A percentile compares a stretch with the other conserved stretches of the same genome.
Conservation (phyloP, 1,139 yeast genomes). For the Scheffersomyces parashehatae region DNA sequence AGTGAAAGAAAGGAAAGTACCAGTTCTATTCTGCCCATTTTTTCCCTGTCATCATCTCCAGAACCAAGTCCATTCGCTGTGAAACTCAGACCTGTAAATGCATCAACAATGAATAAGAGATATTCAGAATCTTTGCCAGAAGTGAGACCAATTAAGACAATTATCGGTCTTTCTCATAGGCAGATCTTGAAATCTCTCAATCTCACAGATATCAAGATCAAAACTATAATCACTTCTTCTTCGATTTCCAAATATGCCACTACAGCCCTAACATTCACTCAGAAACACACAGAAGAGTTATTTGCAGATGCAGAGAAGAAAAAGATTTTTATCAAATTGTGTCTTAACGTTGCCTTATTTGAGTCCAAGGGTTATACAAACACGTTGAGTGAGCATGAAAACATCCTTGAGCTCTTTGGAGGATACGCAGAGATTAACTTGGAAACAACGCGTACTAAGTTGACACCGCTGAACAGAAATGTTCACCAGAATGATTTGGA, state of each 20-base stretch:
- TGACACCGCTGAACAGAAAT: slow-evolving; percentile 37
- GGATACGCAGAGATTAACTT: slow-evolving; percentile 37
- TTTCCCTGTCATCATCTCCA: not conserved
- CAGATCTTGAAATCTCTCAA: slow-evolving; percentile 35
- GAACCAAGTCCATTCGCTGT: slow-evolving; percentile 27
- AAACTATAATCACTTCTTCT: slow-evolving; percentile 36
- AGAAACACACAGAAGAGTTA: slow-evolving; percentile 26
- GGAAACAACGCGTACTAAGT: slow-evolving; percentile 34
- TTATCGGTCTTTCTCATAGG: slow-evolving; percentile 40
- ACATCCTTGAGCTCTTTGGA: slow-evolving; percentile 32
- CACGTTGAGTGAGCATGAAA: slow-evolving; percentile 26
- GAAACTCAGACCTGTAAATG: slow-evolving; percentile 32
- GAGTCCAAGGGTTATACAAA: slow-evolving; percentile 41
- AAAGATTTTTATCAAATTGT: slow-evolving; percentile 30
- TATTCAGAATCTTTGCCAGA: slow-evolving; percentile 35
- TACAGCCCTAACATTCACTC: slow-evolving; percentile 29
- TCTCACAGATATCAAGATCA: slow-evolving; percentile 40
- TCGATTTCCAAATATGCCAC: slow-evolving; percentile 34
- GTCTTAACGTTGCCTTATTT: slow-evolving; percentile 39
- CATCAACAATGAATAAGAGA: slow-evolving; percentile 27
- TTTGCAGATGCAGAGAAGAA: slow-evolving; percentile 28
- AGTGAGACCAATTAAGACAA: slow-evolving; percentile 38
- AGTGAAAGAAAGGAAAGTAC: no score
- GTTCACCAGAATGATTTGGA: slow-evolving; percentile 41
- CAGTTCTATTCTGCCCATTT: not conserved